Evolutionary conservation across 441 rosid genomes (phyloP).

Genomic region (Arabidopsis hybrid): DNA sequence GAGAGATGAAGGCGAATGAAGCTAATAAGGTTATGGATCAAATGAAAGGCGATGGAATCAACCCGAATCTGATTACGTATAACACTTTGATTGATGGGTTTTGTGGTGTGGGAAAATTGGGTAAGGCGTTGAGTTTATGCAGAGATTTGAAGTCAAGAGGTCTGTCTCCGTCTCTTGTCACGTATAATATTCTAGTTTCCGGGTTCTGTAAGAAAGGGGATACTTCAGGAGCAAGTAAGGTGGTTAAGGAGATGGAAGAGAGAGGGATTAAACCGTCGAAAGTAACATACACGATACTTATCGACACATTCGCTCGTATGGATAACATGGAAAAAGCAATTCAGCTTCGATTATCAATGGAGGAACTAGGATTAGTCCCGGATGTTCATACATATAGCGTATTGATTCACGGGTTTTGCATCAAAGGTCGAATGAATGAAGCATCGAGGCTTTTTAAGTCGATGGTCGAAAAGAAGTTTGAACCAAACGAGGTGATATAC

Average conservation of each 20-base stretch:
- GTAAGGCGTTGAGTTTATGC: constrained; percentile 56
- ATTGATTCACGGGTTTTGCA: constrained; percentile 75
- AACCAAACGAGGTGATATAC: constrained; percentile 69
- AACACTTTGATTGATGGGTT: constrained; percentile 71
- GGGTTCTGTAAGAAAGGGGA: constrained; percentile 62
- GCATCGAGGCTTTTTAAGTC: constrained; percentile 64
- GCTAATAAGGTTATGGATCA: constrained; percentile 58
- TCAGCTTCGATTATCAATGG: constrained; percentile 60
- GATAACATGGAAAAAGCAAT: constrained; percentile 71
- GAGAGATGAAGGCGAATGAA: constrained; percentile 52
- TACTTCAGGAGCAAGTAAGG: constrained; percentile 46
- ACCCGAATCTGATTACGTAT: constrained; percentile 66
- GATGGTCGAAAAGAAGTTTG: constrained; percentile 53
- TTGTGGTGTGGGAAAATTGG: constrained; percentile 53
- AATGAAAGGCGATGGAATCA: constrained; percentile 60
- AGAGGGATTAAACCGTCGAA: constrained; percentile 72
- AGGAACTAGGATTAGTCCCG: constrained; percentile 63
- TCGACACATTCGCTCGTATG: constrained; percentile 54
- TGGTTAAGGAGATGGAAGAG: constrained; percentile 84
- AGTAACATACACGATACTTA: constrained; percentile 72
- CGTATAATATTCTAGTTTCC: constrained; percentile 65
- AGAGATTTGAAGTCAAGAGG: constrained; percentile 63
- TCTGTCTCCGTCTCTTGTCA: constrained; percentile 64
- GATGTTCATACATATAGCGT: constrained; percentile 67
- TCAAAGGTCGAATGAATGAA: constrained; percentile 71